Evolutionary conservation across 2,329 filamentous ascomycete species (phyloP).

Genomic region (Orbilia ellipsospora): DNA sequence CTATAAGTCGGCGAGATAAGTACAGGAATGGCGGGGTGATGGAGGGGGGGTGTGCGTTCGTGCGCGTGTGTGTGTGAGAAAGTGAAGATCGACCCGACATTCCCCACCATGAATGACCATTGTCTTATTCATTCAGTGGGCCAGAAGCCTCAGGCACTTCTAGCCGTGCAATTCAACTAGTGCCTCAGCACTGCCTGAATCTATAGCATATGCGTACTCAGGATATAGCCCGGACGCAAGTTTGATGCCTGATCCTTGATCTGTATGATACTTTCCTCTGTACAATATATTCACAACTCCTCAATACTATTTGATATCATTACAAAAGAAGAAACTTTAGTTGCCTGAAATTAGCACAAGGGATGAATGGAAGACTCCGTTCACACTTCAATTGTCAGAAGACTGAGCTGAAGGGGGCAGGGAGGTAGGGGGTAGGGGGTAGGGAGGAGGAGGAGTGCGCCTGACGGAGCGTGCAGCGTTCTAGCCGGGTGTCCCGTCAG

Average conservation of each 20-base stretch:
- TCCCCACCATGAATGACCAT: slow-evolving; percentile 2
- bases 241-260: slow-evolving; percentile 16
- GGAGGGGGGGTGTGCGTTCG: no score
- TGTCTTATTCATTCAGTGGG: slow-evolving; percentile 2
- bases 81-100: background rate
- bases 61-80: no score
- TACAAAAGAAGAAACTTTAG: background rate
- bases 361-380: background rate
- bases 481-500: no score
- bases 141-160: background rate
- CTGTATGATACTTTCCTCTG: slow-evolving; percentile 11
- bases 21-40: background rate
- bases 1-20: background rate
- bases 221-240: background rate
- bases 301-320: slow-evolving; percentile 6
- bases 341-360: slow-evolving; percentile 2
- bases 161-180: background rate
- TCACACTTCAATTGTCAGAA: background rate
- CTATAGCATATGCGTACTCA: background rate
- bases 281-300: slow-evolving; percentile 15
- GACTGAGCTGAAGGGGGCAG: no score
- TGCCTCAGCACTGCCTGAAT: background rate
- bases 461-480: no score
- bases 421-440: background rate
- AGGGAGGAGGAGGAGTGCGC: background rate